Base-by-base conservation (phyloP, 768 basidiomycete species). In the Lentinula boryana region DNA sequence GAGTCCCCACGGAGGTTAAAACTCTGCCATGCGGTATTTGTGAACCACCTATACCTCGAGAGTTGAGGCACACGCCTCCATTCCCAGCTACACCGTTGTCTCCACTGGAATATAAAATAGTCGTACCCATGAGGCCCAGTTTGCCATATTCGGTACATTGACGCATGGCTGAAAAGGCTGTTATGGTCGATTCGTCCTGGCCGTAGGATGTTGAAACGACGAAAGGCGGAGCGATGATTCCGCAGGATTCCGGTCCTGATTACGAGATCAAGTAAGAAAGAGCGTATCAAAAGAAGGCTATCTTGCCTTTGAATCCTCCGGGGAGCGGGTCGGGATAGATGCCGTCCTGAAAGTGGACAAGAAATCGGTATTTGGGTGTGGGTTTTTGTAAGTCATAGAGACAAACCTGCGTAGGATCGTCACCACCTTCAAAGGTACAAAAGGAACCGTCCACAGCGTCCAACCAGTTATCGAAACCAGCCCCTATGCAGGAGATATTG, bases 381-480 rank as follows among this genome's bases (percentile, higher is more conserved):
- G 36, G 15, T 36, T 44, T 12, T 15, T 23, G 23, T 56, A 16
- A 10, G 16, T 6, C 5, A 13, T 35, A 13, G 36, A n/a, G 6
- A 40, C 54, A 6, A 12, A 63, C 68, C 66, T 69, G 62, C 1
- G 13, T 58, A 1, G 75, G 71, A 62, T 80, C 74, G 36, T 81
- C 78, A 1, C 80, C 80, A 6, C 80, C 80, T 53, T 78, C 73
- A 56, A 74, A 81, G 0, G 72, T 73, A 58, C 80, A 81, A 64
- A 71, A 82, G 2, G 70, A 66, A 18, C 65, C 72, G 56, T 80
- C 79, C 9, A 80, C 40, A 1, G 76, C 80, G 63, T 81, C 78
- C 21, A 81, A 72, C 57, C 76, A 73, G 62, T 78, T 78, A 65
- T 76, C 71, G 67, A 79, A 75, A 5, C 75, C 74, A 50, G 69